A percentile compares a stretch with the other conserved stretches of the same genome.
These are phyloP conservation scores for Debaryomyces maramus DNA, from an alignment of 805 yeast genomes.

Conservation along the genomic window DNA sequence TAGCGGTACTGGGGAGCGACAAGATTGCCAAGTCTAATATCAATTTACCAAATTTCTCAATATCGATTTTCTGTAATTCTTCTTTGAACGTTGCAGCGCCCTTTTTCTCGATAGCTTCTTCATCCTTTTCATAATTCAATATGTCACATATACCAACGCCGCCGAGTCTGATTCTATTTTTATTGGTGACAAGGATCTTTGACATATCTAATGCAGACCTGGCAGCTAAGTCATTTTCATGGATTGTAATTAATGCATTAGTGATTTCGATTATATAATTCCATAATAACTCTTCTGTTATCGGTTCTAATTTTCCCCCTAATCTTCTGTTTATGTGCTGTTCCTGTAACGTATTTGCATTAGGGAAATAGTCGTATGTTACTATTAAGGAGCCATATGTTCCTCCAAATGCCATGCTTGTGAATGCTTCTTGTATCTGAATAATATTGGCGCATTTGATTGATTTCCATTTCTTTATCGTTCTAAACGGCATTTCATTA, in stretches of 20 bases:
- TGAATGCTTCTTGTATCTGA: constrained; percentile 75
- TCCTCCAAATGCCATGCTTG: constrained; percentile 83
- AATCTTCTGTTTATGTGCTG: constrained; percentile 54
- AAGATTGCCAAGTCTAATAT: constrained; percentile 54
- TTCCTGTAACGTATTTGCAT: constrained; percentile 68
- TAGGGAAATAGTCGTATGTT: constrained; percentile 84
- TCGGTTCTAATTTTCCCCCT: constrained; percentile 44
- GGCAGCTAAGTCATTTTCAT: constrained; percentile 61
- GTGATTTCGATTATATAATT: constrained; percentile 70
- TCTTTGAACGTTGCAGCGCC: constrained; percentile 15
- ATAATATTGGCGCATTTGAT: constrained; percentile 59
- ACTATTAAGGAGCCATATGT: constrained; percentile 59
- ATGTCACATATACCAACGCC: constrained; percentile 74
- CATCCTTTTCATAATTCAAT: constrained; percentile 42
- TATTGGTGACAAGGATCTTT: constrained; percentile 71
- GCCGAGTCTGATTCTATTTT: constrained; percentile 68
- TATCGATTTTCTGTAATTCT: constrained; percentile 54
- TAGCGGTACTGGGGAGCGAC: constrained; percentile 27
- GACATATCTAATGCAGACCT: constrained; percentile 60
- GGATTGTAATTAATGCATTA: constrained; percentile 66
- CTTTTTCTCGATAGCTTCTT: constrained; percentile 16
- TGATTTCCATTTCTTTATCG: constrained; percentile 67
- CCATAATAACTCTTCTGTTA: constrained; percentile 75
- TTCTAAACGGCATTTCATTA: constrained; percentile 57
- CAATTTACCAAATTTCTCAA: constrained; percentile 56